phyloP scores from a whole-genome alignment of 2,329 filamentous ascomycete species.

The Talaromyces albobiverticillius region DNA sequence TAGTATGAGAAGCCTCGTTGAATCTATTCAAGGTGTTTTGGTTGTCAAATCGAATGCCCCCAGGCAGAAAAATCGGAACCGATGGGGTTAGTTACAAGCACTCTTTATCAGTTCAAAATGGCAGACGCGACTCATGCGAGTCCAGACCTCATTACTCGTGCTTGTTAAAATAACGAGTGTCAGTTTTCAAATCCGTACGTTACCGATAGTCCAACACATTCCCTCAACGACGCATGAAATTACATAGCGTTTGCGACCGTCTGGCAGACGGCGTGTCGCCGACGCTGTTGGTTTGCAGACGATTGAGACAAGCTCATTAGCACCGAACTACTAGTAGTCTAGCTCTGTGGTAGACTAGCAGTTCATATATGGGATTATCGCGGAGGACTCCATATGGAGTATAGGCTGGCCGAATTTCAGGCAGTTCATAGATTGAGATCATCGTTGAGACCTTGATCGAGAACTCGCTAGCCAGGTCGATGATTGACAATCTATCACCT shows the following conservation, averaged over 20 bases:
- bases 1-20: no score
- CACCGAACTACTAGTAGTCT: no score
- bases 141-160: no score
- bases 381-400: not conserved
- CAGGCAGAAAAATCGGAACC: no score
- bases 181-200: not conserved
- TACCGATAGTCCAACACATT: not conserved
- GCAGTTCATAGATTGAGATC: slow-evolving; percentile 2
- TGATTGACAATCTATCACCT: not conserved
- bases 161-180: no score
- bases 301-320: slow-evolving; percentile 8
- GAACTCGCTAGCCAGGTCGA: not conserved
- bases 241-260: not conserved
- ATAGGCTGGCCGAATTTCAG: not conserved
- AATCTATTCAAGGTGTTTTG: no score
- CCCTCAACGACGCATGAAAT: not conserved
- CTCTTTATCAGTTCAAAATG: no score
- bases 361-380: not conserved
- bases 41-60: no score
- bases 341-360: no score
- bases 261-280: not conserved
- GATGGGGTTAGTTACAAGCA: no score
- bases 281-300: not conserved
- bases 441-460: not conserved
- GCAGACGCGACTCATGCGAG: no score